A percentile compares a stretch with the other conserved stretches of the same genome.
These are phyloP conservation scores for Lentinula sp. DNA, from an alignment of 768 basidiomycete species.

Conservation along the genomic window DNA sequence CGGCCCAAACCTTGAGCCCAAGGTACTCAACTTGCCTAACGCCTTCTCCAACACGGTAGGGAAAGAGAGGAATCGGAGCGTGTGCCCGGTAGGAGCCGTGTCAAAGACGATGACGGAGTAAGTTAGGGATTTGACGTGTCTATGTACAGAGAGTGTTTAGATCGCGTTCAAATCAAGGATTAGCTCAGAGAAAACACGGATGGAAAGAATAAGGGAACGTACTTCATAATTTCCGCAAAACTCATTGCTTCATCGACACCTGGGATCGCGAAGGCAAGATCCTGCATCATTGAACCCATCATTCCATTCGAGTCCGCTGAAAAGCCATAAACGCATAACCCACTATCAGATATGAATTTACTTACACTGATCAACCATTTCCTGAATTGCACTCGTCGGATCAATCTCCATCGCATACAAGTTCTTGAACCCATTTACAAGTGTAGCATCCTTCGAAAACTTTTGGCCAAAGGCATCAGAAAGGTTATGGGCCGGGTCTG, in stretches of 20 bases:
- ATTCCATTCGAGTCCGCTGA: conserved; percentile 84
- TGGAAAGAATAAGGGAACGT: conserved; percentile 16
- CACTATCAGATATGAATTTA: conserved; percentile 6
- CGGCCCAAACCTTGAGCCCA: conserved; percentile 94
- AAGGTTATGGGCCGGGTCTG: conserved; percentile 99
- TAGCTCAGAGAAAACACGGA: background rate
- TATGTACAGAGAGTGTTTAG: conserved; percentile 22
- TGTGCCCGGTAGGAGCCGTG: conserved; percentile 98
- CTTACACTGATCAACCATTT: conserved; percentile 97
- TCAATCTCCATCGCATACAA: conserved; percentile 99
- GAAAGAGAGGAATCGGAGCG: conserved; percentile 97
- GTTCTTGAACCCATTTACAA: conserved; percentile 96
- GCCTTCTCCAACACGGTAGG: conserved; percentile 97
- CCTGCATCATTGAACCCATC: conserved; percentile 99
- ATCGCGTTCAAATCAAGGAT: background rate
- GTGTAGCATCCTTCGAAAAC: conserved; percentile 98
- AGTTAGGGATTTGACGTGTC: conserved; percentile 99
- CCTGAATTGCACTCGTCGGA: conserved; percentile 94
- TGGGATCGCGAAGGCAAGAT: conserved; percentile 97
- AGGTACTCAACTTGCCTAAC: conserved; percentile 84
- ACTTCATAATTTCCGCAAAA: conserved; percentile 99
- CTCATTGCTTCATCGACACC: conserved; percentile 99
- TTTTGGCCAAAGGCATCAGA: conserved; percentile 99
- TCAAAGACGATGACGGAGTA: conserved; percentile 99
- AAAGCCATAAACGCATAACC: background rate